These are phyloP conservation scores for Datura wrightii DNA, from an alignment of 257 asterid species.

Conservation along the genomic window DNA sequence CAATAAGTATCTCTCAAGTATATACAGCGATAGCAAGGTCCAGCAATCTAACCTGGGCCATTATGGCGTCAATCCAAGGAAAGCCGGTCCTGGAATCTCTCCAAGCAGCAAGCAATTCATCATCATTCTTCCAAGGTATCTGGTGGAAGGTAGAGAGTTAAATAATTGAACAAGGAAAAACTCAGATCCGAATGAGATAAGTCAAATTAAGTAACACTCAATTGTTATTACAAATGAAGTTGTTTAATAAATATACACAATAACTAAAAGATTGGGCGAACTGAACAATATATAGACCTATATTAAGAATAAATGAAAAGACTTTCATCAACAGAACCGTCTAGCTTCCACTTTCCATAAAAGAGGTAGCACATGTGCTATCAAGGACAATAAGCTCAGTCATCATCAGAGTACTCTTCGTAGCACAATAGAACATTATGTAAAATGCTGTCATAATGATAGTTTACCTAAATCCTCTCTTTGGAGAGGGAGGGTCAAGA, in stretches of 20 bases:
- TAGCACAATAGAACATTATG: neutral
- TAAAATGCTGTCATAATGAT: neutral
- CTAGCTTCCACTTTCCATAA: neutral
- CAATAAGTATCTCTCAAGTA: conserved; percentile 2
- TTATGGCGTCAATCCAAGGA: conserved; percentile 99
- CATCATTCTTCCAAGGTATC: conserved; percentile 95
- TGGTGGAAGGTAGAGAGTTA: conserved; percentile 30
- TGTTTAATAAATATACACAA: neutral
- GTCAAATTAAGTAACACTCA: neutral
- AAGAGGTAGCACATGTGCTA: neutral
- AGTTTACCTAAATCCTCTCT: neutral
- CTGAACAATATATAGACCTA: neutral
- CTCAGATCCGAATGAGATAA: neutral
- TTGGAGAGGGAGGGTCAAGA: neutral
- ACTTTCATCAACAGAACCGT: neutral
- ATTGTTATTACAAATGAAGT: neutral
- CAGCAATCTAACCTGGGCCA: conserved; percentile 74
- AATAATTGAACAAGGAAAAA: conserved; percentile 4
- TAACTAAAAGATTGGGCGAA: neutral
- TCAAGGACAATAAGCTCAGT: neutral
- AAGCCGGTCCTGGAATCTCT: conserved; percentile 93
- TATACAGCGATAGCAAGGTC: neutral
- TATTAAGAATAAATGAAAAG: neutral
- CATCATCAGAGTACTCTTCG: neutral
- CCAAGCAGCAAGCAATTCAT: conserved; percentile 79